These are phyloP conservation scores for Saprolegnia diclina DNA, from an alignment of 352 stramenopile genomes.

Conservation along the genomic window DNA sequence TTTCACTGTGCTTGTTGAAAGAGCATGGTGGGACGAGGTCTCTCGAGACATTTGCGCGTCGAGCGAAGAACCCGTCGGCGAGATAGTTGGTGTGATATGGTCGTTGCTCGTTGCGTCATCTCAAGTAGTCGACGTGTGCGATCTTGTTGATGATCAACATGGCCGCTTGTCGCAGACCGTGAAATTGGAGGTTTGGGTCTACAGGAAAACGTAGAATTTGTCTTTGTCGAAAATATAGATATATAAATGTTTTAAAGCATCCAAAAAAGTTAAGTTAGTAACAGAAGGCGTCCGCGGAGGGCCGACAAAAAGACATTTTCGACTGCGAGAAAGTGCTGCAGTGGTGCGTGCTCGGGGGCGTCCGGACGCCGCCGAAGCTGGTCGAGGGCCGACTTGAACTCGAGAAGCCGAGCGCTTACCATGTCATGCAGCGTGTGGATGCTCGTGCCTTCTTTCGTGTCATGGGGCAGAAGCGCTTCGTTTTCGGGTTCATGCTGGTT, in stretches of 20 bases:
- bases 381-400: background rate
- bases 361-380: background rate
- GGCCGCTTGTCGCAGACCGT: too few species aligned
- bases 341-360: background rate
- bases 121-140: too few species aligned
- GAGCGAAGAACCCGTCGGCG: too few species aligned
- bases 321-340: slow-evolving; percentile 22
- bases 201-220: too few species aligned
- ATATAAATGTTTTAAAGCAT: background rate
- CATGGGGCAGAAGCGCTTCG: background rate
- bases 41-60: too few species aligned
- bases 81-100: too few species aligned
- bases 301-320: slow-evolving; percentile 18
- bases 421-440: background rate
- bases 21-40: background rate
- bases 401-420: background rate
- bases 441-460: background rate
- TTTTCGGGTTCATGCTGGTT: background rate
- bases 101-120: too few species aligned
- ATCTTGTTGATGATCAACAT: too few species aligned
- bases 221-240: too few species aligned
- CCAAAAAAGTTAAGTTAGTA: background rate
- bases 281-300: background rate
- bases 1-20: background rate
- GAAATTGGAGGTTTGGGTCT: too few species aligned